Evolutionary conservation across 2,329 filamentous ascomycete genomes (phyloP).

Genomic region (Nemania sp.): DNA sequence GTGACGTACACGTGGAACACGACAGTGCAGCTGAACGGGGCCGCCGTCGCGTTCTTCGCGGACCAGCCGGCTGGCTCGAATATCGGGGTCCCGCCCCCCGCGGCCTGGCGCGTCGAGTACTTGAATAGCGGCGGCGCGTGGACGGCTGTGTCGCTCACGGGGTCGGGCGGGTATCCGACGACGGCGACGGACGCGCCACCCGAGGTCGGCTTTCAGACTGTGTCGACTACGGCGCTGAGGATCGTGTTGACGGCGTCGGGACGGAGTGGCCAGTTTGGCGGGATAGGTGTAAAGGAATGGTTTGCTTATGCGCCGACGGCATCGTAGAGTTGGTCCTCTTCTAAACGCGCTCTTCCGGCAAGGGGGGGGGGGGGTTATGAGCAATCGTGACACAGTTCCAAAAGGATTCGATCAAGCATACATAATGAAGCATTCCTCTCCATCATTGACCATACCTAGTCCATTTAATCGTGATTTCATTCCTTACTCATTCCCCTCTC

Average conservation of each 20-base stretch:
- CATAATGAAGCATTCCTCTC: no score
- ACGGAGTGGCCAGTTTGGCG: slow-evolving; percentile 39
- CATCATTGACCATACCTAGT: not conserved
- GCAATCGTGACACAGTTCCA: no score
- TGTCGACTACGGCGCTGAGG: slow-evolving; percentile 46
- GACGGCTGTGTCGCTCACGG: slow-evolving; percentile 44
- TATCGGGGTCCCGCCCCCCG: slow-evolving; percentile 50
- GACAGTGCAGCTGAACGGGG: slow-evolving; percentile 49
- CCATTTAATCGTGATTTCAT: not conserved
- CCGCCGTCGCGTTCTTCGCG: slow-evolving; percentile 50
- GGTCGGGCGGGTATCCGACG: slow-evolving; percentile 44
- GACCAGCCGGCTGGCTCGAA: slow-evolving; percentile 49
- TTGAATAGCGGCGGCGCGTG: slow-evolving; percentile 39
- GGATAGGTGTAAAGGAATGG: slow-evolving; percentile 48
- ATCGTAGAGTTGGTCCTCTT: slow-evolving; percentile 10
- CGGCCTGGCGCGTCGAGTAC: slow-evolving; percentile 48
- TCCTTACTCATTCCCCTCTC: not conserved
- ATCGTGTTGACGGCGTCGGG: slow-evolving; percentile 45
- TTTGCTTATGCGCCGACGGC: slow-evolving; percentile 41
- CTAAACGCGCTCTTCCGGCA: not conserved
- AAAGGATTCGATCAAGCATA: no score
- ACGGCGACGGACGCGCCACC: slow-evolving; percentile 45
- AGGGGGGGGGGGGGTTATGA: no score
- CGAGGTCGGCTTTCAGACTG: slow-evolving; percentile 48
- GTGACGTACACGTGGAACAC: slow-evolving; percentile 51